Percentiles rank a stretch among this genome's conserved stretches.
phyloP scores from a whole-genome alignment of 345 rosid species.

The Trapa incisa region DNA sequence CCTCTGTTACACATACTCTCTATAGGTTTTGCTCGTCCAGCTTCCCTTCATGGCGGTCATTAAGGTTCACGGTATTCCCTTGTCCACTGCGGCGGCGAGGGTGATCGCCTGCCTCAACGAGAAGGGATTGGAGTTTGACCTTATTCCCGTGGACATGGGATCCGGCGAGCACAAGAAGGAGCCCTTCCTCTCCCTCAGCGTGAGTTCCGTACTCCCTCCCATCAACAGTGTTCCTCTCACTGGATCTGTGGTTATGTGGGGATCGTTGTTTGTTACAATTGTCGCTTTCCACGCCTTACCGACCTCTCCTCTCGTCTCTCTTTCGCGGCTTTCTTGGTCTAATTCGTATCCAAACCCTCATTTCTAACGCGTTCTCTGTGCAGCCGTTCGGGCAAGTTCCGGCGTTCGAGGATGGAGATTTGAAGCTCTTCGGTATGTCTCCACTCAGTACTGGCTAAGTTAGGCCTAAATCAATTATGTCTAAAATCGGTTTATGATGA shows the following conservation, averaged over 20 bases:
- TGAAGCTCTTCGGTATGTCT: conserved; percentile 50
- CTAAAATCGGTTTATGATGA: too few species aligned
- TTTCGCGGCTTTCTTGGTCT: background rate
- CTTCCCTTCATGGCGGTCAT: background rate
- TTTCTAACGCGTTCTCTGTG: conserved; percentile 2
- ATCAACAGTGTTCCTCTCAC: too few species aligned
- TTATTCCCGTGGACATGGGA: conserved; percentile 33
- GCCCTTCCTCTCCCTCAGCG: conserved; percentile 44
- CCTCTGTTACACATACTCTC: too few species aligned
- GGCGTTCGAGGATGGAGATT: conserved; percentile 50
- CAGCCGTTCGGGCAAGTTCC: conserved; percentile 83
- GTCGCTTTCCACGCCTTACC: too few species aligned
- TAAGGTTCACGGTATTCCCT: background rate
- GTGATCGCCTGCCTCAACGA: conserved; percentile 30
- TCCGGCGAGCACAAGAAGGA: conserved; percentile 54
- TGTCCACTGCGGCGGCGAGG: background rate
- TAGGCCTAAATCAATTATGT: too few species aligned
- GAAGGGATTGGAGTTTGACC: conserved; percentile 44
- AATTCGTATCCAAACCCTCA: too few species aligned
- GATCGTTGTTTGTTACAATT: too few species aligned
- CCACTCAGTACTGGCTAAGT: background rate
- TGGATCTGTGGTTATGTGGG: too few species aligned
- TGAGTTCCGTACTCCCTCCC: conserved; percentile 1
- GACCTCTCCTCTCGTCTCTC: too few species aligned
- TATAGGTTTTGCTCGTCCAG: background rate